phyloP scores from a whole-genome alignment of 176 grass and related monocot genomes.

The Luzula sylvatica region DNA sequence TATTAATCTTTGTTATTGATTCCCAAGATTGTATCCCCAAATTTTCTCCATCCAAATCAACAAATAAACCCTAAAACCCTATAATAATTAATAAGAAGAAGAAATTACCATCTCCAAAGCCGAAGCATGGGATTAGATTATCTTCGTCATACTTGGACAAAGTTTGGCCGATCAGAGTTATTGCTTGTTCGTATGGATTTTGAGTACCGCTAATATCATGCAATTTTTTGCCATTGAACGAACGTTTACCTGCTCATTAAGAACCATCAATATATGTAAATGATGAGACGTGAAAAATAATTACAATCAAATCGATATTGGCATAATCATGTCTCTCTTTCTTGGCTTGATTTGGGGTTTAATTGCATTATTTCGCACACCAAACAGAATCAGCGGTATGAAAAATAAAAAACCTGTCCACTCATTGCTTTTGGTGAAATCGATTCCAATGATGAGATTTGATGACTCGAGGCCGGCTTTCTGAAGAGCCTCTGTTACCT shows the following conservation, averaged over 20 bases:
- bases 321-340: neutral
- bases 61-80: too few species aligned
- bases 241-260: conserved; percentile 4
- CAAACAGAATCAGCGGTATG: neutral
- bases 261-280: neutral
- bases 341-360: too few species aligned
- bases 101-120: conserved; percentile 18
- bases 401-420: conserved; percentile 10
- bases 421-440: conserved; percentile 13
- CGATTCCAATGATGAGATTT: conserved; percentile 15
- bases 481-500: conserved; percentile 10
- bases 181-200: conserved; percentile 14
- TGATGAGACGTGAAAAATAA: neutral
- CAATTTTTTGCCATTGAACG: conserved; percentile 14
- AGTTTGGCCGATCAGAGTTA: conserved; percentile 11
- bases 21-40: too few species aligned
- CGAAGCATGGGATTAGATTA: conserved; percentile 16
- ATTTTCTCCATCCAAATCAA: too few species aligned
- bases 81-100: too few species aligned
- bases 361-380: too few species aligned
- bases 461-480: conserved; percentile 10
- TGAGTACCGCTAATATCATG: conserved; percentile 7
- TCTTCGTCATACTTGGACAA: conserved; percentile 6
- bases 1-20: too few species aligned
- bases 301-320: neutral